Evolutionary conservation across 306 rosid species (phyloP).

Genomic region (Trichosanthes cucumerina): DNA sequence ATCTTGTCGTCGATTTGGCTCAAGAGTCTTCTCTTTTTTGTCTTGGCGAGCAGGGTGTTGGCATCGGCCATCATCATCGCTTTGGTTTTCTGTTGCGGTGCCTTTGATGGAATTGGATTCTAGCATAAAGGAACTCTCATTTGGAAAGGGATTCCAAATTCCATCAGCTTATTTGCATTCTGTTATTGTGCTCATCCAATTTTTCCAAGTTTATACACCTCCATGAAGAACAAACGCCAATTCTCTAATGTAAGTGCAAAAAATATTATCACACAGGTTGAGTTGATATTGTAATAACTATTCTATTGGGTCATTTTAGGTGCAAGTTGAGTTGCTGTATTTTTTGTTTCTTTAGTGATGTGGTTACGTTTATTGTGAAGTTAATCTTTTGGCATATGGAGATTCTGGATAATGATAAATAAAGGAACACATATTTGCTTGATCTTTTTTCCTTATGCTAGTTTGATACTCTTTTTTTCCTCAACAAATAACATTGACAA

Average conservation of each 20-base stretch:
- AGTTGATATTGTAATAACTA: too few relatives aligned
- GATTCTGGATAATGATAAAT: too few relatives aligned
- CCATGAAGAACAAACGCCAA: conserved; percentile 62
- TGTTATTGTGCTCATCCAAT: conserved; percentile 88
- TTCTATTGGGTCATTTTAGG: too few relatives aligned
- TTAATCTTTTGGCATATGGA: too few relatives aligned
- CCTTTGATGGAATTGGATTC: conserved; percentile 49
- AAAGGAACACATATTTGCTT: too few relatives aligned
- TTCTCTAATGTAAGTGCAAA: conserved; percentile 64
- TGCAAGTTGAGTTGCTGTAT: too few relatives aligned
- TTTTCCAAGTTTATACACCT: conserved; percentile 69
- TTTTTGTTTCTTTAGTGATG: too few relatives aligned
- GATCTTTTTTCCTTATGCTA: too few relatives aligned
- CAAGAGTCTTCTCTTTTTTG: conserved; percentile 59
- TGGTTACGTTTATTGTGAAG: too few relatives aligned
- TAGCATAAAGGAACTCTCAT: conserved; percentile 33
- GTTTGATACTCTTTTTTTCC: too few relatives aligned
- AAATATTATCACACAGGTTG: too few relatives aligned
- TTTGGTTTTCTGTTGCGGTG: conserved; percentile 51
- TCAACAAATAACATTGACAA: too few relatives aligned
- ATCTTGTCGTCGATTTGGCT: conserved; percentile 74
- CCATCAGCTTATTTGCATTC: conserved; percentile 67
- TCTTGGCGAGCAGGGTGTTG: conserved; percentile 75
- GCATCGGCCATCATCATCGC: conserved; percentile 52
- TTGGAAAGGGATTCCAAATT: conserved; percentile 55